Conservation (phyloP, 2,329 filamentous ascomycete species). For the Nigrograna mackinnonii region DNA sequence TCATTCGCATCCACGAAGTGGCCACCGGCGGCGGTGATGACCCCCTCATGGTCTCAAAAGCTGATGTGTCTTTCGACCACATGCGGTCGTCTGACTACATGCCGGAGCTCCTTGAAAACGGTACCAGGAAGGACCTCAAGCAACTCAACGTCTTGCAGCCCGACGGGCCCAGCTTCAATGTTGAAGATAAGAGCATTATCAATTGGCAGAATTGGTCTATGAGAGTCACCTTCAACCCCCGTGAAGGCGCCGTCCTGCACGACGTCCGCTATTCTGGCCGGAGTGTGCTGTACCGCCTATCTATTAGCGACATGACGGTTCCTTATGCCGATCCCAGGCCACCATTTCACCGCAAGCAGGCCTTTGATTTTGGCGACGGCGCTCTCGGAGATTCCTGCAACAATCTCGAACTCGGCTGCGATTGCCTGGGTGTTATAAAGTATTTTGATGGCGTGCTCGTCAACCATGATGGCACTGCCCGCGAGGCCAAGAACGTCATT, state of each 20-base stretch:
- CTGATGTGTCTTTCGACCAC: slow-evolving; percentile 52
- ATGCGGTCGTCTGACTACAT: slow-evolving; percentile 65
- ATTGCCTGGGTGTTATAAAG: slow-evolving; percentile 67
- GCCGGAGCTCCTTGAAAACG: slow-evolving; percentile 60
- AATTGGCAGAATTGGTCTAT: slow-evolving; percentile 70
- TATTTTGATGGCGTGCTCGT: slow-evolving; percentile 61
- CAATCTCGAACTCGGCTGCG: slow-evolving; percentile 66
- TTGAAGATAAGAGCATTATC: slow-evolving; percentile 51
- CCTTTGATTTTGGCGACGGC: slow-evolving; percentile 68
- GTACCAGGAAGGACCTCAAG: slow-evolving; percentile 56
- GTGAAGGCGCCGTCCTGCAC: slow-evolving; percentile 68
- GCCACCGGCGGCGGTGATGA: background rate
- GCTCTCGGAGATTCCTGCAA: slow-evolving; percentile 65
- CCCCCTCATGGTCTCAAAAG: slow-evolving; percentile 63
- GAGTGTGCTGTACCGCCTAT: slow-evolving; percentile 64
- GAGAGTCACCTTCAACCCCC: slow-evolving; percentile 65
- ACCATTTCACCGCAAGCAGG: slow-evolving; percentile 68
- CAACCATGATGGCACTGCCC: slow-evolving; percentile 54
- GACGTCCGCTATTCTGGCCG: slow-evolving; percentile 63
- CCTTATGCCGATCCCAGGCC: slow-evolving; percentile 64
- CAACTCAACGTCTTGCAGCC: slow-evolving; percentile 63
- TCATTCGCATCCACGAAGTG: slow-evolving; percentile 62
- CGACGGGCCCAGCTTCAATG: slow-evolving; percentile 60
- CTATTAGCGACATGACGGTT: slow-evolving; percentile 66
- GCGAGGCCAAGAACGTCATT: slow-evolving; percentile 59